Base-by-base conservation (phyloP, 2,329 filamentous ascomycete genomes). In the Arthrobotrys musiformis region DNA sequence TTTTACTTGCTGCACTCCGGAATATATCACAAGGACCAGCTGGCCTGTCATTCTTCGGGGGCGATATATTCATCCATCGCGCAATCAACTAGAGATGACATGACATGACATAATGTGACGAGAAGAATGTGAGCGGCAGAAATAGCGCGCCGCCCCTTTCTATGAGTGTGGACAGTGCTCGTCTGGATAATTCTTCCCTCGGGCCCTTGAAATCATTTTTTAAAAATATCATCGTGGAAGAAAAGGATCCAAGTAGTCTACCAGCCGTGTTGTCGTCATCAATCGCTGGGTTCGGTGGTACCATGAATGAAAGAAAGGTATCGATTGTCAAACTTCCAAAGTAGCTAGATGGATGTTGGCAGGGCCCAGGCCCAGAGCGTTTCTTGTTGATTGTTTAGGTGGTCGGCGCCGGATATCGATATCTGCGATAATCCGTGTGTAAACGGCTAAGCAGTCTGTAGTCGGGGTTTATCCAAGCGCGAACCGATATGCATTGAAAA, bases 201-300 rank as follows among this genome's bases (percentile, higher is more conserved):
- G n/a, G n/a, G n/a, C 33, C 19, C 54, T 56, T 52, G 30, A 15
- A 13, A 22, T 44, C 30, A 42, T 67, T 52, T 44, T 56, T 67
- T 15, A 67, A 56, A 56, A 67, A 28, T n/a, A 40, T n/a, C 33
- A 58, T 26, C 50, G n/a, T 11, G n/a, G n/a, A 7, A 15, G 33
- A 24, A 67, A 67, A 33, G 48, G 35, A 44, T 67, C 28, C 19
- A 15, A 30, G 48, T 28, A 42, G n/a, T 67, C 58, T 67, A 67
- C 63, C 63, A 66, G 62, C 62, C 63, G 63, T 58, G 48, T 46
- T 52, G 17, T 67, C 52, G 63, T 67, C 63, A 52, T 67, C 46
- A 67, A 22, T 44, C 4, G 26, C 60, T 64, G 42, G 60, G 42
- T 64, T 64, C 28, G 30, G 63, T 15, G n/a, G 37, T 19, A 30